A percentile compares a stretch with the other conserved stretches of the same genome.
Evolutionary conservation across 148 eudicot genomes (phyloP).

Genomic region (Vaccinium myrtillus): DNA sequence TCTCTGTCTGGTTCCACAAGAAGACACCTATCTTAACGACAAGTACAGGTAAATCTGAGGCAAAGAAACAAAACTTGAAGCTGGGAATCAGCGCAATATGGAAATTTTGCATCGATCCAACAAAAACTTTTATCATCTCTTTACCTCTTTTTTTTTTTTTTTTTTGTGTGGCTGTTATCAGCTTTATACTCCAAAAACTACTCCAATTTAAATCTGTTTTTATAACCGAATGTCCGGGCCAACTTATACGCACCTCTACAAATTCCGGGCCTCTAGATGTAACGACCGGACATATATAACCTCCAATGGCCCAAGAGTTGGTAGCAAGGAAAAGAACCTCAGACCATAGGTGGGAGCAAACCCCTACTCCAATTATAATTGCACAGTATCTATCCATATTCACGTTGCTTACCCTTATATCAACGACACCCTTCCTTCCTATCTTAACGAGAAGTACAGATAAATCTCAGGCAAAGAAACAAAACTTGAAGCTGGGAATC

Average conservation of each 20-base stretch:
- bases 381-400: not conserved
- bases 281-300: no score
- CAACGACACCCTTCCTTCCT: not conserved
- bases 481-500: conserved; percentile 15
- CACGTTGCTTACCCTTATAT: not conserved
- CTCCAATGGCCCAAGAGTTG: no score
- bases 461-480: conserved; percentile 13
- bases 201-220: not conserved
- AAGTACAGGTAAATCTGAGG: conserved; percentile 13
- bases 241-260: no score
- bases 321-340: no score
- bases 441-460: conserved; percentile 23
- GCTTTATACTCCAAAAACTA: no score
- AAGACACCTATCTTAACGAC: conserved; percentile 27
- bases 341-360: no score
- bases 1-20: conserved; percentile 10
- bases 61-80: conserved; percentile 14
- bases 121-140: not conserved
- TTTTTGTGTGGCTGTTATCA: no score
- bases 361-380: no score
- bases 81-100: conserved; percentile 19
- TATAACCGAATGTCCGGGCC: no score
- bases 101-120: conserved; percentile 1
- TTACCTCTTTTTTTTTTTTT: not conserved
- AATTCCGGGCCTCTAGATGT: no score